Conservation (phyloP, 2,329 filamentous ascomycete genomes). For the Sporothrix pallida region DNA sequence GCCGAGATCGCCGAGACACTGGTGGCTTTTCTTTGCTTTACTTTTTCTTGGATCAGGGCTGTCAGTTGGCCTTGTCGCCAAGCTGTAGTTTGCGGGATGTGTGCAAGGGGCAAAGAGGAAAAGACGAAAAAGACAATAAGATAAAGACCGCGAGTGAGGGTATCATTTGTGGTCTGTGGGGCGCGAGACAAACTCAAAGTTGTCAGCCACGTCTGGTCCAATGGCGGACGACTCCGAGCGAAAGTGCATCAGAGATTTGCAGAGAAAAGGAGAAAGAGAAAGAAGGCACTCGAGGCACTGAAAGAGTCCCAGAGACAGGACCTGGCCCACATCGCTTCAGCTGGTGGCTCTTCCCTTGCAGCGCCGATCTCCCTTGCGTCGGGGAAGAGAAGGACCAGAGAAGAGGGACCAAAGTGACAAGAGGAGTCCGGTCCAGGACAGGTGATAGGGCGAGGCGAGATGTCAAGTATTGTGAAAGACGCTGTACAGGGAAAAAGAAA, state of each 20-base stretch:
- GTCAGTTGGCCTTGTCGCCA: not conserved
- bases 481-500: not conserved
- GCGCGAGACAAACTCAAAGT: not conserved
- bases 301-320: constrained; percentile 1
- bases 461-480: not conserved
- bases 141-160: too few species aligned
- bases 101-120: constrained; percentile 7
- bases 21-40: not conserved
- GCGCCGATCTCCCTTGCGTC: constrained; percentile 30
- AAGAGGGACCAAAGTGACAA: not conserved
- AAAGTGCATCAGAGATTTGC: constrained; percentile 5
- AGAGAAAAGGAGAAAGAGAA: not conserved
- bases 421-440: not conserved
- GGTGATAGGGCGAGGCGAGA: not conserved
- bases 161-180: not conserved
- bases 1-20: constrained; percentile 3
- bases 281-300: not conserved
- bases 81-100: not conserved
- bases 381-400: not conserved
- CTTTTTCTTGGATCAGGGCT: not conserved
- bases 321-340: constrained; percentile 1
- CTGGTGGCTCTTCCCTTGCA: constrained; percentile 19
- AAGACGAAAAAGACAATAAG: not conserved
- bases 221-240: constrained; percentile 3
- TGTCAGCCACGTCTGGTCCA: not conserved